Conservation (phyloP, 352 stramenopile genomes). For the Peronospora belbahrii region DNA sequence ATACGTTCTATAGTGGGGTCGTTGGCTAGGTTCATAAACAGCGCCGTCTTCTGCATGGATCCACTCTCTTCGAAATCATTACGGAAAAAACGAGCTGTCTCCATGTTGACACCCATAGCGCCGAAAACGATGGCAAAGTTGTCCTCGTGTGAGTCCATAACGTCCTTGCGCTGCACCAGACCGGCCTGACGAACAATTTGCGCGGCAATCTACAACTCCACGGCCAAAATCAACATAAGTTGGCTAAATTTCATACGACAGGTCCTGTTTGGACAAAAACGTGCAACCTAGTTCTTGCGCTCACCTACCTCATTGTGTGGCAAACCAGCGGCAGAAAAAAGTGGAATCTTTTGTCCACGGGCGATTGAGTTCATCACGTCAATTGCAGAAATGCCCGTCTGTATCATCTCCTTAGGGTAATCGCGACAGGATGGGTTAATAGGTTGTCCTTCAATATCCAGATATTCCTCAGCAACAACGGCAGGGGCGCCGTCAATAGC, state of each 20-base stretch:
- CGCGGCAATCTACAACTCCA: slow-evolving; percentile 90
- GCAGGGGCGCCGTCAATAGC: slow-evolving; percentile 96
- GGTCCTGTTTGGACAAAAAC: not conserved
- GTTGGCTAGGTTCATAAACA: slow-evolving; percentile 99
- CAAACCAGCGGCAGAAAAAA: slow-evolving; percentile 97
- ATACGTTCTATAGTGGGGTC: slow-evolving; percentile 99
- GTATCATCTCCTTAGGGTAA: slow-evolving; percentile 99
- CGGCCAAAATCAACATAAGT: not conserved
- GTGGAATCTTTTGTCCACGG: slow-evolving; percentile 99
- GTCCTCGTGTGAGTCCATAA: slow-evolving; percentile 97
- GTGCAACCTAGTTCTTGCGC: not conserved
- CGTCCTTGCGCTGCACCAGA: slow-evolving; percentile 97
- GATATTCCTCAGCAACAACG: slow-evolving; percentile 97
- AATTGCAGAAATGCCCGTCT: slow-evolving; percentile 99
- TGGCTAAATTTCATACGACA: too few relatives aligned
- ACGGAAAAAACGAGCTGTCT: slow-evolving; percentile 95
- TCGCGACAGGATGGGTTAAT: slow-evolving; percentile 99
- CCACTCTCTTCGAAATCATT: slow-evolving; percentile 97
- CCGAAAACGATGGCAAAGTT: slow-evolving; percentile 99
- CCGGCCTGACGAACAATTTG: slow-evolving; percentile 99
- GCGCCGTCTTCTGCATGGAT: slow-evolving; percentile 96
- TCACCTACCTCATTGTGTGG: slow-evolving; percentile 92
- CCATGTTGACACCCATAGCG: slow-evolving; percentile 99
- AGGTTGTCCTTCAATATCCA: slow-evolving; percentile 98
- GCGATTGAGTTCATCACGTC: slow-evolving; percentile 99